Evolutionary conservation across 768 basidiomycete species (phyloP), one percentile per base, ranked within the genome.

Genomic region (Filobasidium wieringae): DNA sequence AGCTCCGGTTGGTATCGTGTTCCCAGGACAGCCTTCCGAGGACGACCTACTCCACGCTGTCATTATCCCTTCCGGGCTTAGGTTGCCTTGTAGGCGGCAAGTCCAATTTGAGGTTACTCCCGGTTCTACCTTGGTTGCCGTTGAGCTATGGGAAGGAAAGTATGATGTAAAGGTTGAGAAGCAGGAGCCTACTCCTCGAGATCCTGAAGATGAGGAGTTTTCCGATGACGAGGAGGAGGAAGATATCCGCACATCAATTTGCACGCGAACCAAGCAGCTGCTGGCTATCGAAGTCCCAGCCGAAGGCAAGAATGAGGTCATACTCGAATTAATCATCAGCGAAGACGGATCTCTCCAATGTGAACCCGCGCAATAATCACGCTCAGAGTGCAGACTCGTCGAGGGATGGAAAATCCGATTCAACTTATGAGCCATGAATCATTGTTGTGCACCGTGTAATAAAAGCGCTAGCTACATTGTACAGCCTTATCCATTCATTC

Each of bases 141-240:
- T 76, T 50, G 76, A 75, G 64, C 33, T 76, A 19, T 75, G 74
- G 74, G 75, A 76, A 63, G 75, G 72, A 41, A 71, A 73, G 55
- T 70, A 72, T 45, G 71, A 71, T 49, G 70, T 76, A 63, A 72
- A 72, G 58, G 72, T 76, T n/a, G 66, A 68, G 53, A 62, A 73
- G 22, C 68, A 71, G 34, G 33, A 40, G 37, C 34, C n/a, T 7
- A 34, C n/a, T 30, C 19, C 2, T 9, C 40, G 36, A 5, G 60
- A 68, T 52, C 58, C 64, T 30, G 65, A 62, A 26, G 61, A 63
- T 19, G 65, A 64, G 27, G 68, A 65, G 9, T 64, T 66, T 8
- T 63, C 63, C 26, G 64, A 67, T 33, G 72, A 72, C 27, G 69
- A 64, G 39, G 63, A 63, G 27, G 37, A 41, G 26, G 63, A 73